These are phyloP conservation scores for Abelmoschus esculentus DNA, from an alignment of 345 rosid species.

Conservation along the genomic window DNA sequence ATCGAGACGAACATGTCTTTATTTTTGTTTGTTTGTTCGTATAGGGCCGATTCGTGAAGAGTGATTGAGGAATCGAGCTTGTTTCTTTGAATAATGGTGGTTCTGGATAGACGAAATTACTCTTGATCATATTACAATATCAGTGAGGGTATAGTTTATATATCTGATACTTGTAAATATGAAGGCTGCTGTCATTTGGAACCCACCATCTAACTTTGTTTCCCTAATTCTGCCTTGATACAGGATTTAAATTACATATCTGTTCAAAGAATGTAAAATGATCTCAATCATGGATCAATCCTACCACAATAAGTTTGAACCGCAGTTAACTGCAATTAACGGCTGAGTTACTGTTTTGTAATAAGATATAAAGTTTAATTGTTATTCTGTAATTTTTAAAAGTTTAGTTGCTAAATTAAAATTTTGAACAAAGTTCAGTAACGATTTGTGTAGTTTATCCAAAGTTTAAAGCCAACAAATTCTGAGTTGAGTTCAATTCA, in stretches of 20 bases:
- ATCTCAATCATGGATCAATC: too few species aligned
- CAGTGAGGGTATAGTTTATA: neutral
- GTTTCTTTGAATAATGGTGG: neutral
- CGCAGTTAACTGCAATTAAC: too few species aligned
- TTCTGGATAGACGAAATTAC: neutral
- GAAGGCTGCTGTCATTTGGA: neutral
- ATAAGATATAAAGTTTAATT: too few species aligned
- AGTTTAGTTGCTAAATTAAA: too few species aligned
- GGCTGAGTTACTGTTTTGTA: too few species aligned
- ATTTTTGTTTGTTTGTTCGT: neutral
- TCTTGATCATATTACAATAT: neutral
- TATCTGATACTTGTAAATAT: neutral
- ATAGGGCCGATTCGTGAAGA: slow-evolving; percentile 64
- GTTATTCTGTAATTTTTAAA: too few species aligned
- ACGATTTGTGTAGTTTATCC: too few species aligned
- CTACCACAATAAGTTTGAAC: too few species aligned
- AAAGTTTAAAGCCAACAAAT: too few species aligned
- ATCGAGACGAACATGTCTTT: neutral
- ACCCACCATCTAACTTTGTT: neutral
- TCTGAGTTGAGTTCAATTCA: too few species aligned
- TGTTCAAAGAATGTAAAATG: too few species aligned
- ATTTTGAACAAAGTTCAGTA: too few species aligned
- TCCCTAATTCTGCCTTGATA: neutral
- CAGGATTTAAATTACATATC: neutral
- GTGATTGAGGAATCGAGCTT: slow-evolving; percentile 14